These are phyloP conservation scores for Trichoderma semiorbis DNA, from an alignment of 2,329 filamentous ascomycete species.

Conservation along the genomic window DNA sequence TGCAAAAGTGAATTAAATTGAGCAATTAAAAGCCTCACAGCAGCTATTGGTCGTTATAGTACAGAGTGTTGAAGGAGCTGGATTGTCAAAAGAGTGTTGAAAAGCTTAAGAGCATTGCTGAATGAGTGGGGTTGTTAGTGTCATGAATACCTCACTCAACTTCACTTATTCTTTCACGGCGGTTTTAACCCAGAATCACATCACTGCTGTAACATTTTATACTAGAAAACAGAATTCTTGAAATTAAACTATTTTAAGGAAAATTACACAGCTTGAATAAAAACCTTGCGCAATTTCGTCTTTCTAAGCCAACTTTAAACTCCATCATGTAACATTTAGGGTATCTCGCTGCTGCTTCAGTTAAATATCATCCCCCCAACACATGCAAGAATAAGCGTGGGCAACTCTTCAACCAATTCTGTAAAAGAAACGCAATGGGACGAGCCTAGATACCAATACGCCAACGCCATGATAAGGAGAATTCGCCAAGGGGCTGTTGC, in stretches of 20 bases:
- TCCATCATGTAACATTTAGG: conserved; percentile 12
- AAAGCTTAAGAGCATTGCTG: not conserved
- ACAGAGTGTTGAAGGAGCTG: not conserved
- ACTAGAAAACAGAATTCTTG: not conserved
- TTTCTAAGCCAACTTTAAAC: not conserved
- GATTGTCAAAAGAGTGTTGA: not conserved
- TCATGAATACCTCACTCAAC: not conserved
- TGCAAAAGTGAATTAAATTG: not conserved
- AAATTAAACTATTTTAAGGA: not conserved
- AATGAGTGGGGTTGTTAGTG: not conserved
- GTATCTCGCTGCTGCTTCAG: conserved; percentile 22
- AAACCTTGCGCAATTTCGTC: not conserved
- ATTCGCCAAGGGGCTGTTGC: not conserved
- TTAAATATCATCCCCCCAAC: not conserved
- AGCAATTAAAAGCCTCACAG: not conserved
- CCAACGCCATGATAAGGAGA: conserved; percentile 5
- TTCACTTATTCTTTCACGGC: not conserved
- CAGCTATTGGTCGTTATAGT: not conserved
- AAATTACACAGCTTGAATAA: not conserved
- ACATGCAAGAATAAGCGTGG: not conserved
- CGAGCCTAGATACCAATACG: not conserved
- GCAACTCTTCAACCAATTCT: not conserved
- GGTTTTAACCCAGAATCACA: not conserved
- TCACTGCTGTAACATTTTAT: not conserved
- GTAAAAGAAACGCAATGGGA: not conserved